Percentiles rank a stretch among this genome's conserved stretches.
Evolutionary conservation across 2,329 filamentous ascomycete species (phyloP).

Genomic region (Erysiphe pulchra): DNA sequence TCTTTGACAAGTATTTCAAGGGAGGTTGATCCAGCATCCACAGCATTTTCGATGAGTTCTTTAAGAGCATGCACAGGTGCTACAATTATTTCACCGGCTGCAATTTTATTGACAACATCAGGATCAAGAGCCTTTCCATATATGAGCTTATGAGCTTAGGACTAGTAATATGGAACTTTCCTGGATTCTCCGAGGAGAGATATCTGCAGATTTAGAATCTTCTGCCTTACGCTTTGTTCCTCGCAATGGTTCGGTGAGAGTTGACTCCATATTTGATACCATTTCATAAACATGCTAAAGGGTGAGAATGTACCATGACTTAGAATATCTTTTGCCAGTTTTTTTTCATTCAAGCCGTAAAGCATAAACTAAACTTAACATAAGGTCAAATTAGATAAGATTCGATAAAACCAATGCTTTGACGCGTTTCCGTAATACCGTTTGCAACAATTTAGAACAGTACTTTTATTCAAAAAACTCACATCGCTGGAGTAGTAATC

Average conservation of each 20-base stretch:
- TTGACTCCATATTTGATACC: too few relatives aligned
- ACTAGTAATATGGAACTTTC: constrained; percentile 9
- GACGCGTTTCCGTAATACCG: too few relatives aligned
- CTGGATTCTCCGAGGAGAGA: constrained; percentile 22
- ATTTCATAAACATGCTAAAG: too few relatives aligned
- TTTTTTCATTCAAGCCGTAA: too few relatives aligned
- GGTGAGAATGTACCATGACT: too few relatives aligned
- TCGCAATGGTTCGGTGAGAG: constrained; percentile 5
- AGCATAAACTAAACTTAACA: too few relatives aligned
- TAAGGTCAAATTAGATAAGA: too few relatives aligned
- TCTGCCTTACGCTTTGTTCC: constrained; percentile 23
- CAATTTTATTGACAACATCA: constrained; percentile 95
- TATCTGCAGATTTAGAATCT: constrained; percentile 15
- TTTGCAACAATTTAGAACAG: too few relatives aligned
- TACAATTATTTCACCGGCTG: constrained; percentile 93
- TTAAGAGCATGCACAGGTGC: constrained; percentile 90
- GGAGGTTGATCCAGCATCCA: constrained; percentile 85
- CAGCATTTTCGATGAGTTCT: constrained; percentile 87
- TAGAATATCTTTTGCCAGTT: too few relatives aligned
- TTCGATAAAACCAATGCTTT: too few relatives aligned
- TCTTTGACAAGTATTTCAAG: constrained; percentile 86
- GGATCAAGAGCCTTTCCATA: constrained; percentile 52
- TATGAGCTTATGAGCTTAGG: constrained; percentile 6
- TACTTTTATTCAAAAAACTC: too few relatives aligned
- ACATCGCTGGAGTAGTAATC: too few relatives aligned